Conservation (phyloP, 495 filamentous ascomycete genomes). For the Neurospora tetraspora region DNA sequence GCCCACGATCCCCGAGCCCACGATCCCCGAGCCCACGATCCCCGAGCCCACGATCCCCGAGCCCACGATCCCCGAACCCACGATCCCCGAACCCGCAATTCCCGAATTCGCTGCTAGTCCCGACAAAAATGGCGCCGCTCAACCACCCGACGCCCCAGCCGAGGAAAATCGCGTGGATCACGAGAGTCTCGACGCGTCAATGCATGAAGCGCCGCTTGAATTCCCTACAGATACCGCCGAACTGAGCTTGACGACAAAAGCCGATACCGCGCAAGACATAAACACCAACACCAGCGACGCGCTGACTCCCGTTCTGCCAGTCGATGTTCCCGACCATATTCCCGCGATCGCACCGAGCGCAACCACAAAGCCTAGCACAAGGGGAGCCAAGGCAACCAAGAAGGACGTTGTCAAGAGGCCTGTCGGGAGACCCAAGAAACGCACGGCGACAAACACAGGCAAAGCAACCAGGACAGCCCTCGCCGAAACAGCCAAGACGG, state of each 20-base stretch:
- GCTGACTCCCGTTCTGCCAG: neutral
- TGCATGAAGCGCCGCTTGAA: neutral
- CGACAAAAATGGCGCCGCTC: slow-evolving; percentile 11
- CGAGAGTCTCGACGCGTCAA: neutral
- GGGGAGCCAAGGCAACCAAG: neutral
- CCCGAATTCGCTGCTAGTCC: neutral
- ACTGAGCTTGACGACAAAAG: neutral
- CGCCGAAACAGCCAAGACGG: neutral
- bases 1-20: neutral
- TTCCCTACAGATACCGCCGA: neutral
- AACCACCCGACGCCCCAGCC: neutral
- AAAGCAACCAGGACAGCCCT: neutral
- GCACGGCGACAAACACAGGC: neutral
- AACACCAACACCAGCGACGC: neutral
- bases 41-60: neutral
- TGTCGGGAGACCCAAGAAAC: neutral
- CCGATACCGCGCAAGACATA: neutral
- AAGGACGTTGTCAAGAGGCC: neutral
- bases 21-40: neutral
- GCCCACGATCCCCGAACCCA: neutral
- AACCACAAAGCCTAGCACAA: neutral
- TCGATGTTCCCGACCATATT: neutral
- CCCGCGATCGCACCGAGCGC: neutral
- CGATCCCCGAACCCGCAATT: neutral
- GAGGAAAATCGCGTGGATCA: neutral